Base-by-base conservation (phyloP, 2,329 filamentous ascomycete species). In the Aureobasidium pullulans region DNA sequence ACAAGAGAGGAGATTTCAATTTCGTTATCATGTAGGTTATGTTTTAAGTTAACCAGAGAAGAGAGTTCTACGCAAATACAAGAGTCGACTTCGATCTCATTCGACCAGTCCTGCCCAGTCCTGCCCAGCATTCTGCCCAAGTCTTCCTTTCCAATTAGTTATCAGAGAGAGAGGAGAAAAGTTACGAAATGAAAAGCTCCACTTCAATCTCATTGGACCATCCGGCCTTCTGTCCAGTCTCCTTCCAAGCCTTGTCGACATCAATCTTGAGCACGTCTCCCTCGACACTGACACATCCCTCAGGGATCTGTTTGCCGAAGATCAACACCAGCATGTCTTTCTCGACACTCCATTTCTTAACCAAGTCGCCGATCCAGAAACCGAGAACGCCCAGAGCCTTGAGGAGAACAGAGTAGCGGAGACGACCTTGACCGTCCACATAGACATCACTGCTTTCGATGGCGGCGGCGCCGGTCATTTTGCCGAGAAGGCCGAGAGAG, bases 391-490 rank as follows among this genome's bases (percentile, higher is more conserved):
- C 93, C 1, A 96, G 74, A 0, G 91, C 91, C 70, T 96, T 96
- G 43, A 96, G 70, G 13, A 80, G 82, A 1, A 87, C 83, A 66
- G 84, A 83, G 11, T 95, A 73, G 7, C 83, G 73, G 19, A 94
- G 74, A 15, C 84, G 76, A 0, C 84, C 84, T 60, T 83, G 86
- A 7, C 79, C 76, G 37, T 81, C 73, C 65, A 85, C 70, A 36
- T 80, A 80, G 46, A 86, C 80, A 31, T 81, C 78, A n/a, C 77
- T 85, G 39, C 77, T 79, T 1, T 87, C 76, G 7, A 96, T 80
- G 0, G 90, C 91, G 1, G 90, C 91, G 0, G 87, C 84, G 0
- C 91, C 93, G 0, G 90, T 90, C 89, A 97, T 96, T 72, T 96
- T 96, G 2, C 83, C 88, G 3, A 96, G 64, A 1, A 97, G 76